Evolutionary conservation across 2,329 filamentous ascomycete species (phyloP), one percentile per base, ranked within the genome.

Genomic region (Diaporthe sp.): DNA sequence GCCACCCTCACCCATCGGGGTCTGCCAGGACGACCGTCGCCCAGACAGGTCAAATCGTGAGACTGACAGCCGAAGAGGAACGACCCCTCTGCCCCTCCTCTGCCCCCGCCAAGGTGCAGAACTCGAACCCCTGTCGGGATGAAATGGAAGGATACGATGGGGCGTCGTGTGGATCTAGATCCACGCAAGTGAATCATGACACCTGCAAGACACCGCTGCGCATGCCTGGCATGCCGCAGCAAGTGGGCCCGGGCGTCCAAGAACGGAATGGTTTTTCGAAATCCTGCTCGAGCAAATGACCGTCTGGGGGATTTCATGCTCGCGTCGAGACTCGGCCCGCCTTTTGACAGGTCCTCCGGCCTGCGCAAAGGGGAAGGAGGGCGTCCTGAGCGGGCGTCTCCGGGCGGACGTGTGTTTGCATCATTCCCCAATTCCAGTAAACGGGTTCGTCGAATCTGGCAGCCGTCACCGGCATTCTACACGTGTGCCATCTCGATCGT

Each of bases 101-200:
- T 12, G 15, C 34, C 65, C 34, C 49, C 65, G 55, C 65, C 49
- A 20, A 22, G 13, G 47, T 9, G 47, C 71, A 73, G 58, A 63
- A 57, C 7, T 25, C 58, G 13, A 65, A 73, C 42, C 58, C 47
- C 71, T 73, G 61, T 57, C 61, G 25, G 58, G 47, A 70, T 55
- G 65, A 42, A 73, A 63, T 63, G 34, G 37, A 55, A 73, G 70
- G 71, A 55, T 61, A 34, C 31, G 20, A 65, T 20, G 71, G 71
- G 39, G 47, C 61, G n/a, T 25, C 10, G 10, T 25, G 71, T 73
- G 71, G 71, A 53, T 65, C 22, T 55, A 28, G 71, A 53, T 73
- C 71, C 71, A 73, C 71, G 42, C 39, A 55, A 55, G 49, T 73
- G 71, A 65, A 73, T 73, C 71, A 73, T 65, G 51, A 73, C 60